Evolutionary conservation across 805 yeast species (phyloP), one percentile per base, ranked within the genome.

Genomic region (Candida nemodendra): DNA sequence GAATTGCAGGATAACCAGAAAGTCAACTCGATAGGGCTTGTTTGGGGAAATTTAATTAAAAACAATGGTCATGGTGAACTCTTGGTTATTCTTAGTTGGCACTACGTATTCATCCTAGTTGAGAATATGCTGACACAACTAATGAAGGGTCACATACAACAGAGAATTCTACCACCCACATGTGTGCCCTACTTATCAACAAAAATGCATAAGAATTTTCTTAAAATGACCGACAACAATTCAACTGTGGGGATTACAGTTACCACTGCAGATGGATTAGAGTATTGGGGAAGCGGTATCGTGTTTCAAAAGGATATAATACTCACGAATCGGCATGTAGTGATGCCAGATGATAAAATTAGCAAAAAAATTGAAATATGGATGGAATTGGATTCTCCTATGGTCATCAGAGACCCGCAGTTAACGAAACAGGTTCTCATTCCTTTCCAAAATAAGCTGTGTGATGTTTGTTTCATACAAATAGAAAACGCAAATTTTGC

Each of bases 1-100:
- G 37, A 22, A 8, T 28, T 26, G 1, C 21, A 32, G 5, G 15
- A 14, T 18, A 11, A 5, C 25, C 14, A 22, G 9, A 12, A 11
- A 5, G 12, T 15, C 6, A 38, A 36, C 1, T 53, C 63, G 1
- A 32, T 66, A 5, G 78, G 78, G 0, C 45, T 72, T 18, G 59
- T 72, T 1, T 39, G 63, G 42, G 71, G 74, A 0, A 62, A 59
- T 34, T 35, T 71, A 16, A 48, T 63, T 11, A 68, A 68, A 41
- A 36, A 39, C 23, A 64, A 69, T 41, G 76, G 76, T 6, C 73
- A 69, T 35, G 78, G 78, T 3, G 75, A 71, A 30, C 47, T 72
- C 34, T 40, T 64, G 44, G 35, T 47, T 5, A 38, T 56, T 8
- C 9, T 55, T 26, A 37, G 50, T 23, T 55, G 60, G 59, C 22